These are phyloP conservation scores for Thyridium curvatum DNA, from an alignment of 2,329 filamentous ascomycete species.

Conservation along the genomic window DNA sequence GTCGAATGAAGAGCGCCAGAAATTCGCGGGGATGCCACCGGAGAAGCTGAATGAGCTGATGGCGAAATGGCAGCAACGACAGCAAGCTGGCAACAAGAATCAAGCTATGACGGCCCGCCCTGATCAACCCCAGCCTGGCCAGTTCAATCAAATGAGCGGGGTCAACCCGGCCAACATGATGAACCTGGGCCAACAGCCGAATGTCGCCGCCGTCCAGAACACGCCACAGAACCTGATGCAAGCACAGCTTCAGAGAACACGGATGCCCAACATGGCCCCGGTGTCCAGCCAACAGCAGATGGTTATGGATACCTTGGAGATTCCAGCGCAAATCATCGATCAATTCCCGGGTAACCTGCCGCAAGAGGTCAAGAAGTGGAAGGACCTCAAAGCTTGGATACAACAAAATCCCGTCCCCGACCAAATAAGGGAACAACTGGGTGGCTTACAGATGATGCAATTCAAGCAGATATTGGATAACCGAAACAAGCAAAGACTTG, in stretches of 20 bases:
- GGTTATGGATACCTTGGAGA: constrained; percentile 42
- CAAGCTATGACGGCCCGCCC: constrained; percentile 15
- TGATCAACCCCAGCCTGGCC: constrained; percentile 14
- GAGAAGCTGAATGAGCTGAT: constrained; percentile 48
- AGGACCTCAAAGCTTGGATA: constrained; percentile 37
- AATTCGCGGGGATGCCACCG: constrained; percentile 34
- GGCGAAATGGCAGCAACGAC: constrained; percentile 33
- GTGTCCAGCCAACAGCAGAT: constrained; percentile 23
- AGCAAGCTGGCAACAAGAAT: constrained; percentile 13
- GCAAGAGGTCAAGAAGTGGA: constrained; percentile 41
- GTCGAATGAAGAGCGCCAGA: constrained; percentile 36
- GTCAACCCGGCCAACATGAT: constrained; percentile 5
- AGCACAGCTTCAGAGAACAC: constrained; percentile 10
- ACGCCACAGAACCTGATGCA: constrained; percentile 11
- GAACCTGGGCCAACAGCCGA: constrained; percentile 3
- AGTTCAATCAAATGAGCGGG: background rate
- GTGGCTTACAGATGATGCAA: constrained; percentile 29
- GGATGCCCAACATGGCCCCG: constrained; percentile 3
- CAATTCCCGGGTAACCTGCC: constrained; percentile 24
- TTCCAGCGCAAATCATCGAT: constrained; percentile 29
- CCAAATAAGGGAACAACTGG: constrained; percentile 23
- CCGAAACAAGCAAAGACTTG: constrained; percentile 6
- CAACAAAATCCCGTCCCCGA: constrained; percentile 26
- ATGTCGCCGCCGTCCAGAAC: constrained; percentile 3
- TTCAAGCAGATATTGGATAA: constrained; percentile 22